Evolutionary conservation across 495 filamentous ascomycete genomes (phyloP).

Genomic region (Neurospora sublineolata): DNA sequence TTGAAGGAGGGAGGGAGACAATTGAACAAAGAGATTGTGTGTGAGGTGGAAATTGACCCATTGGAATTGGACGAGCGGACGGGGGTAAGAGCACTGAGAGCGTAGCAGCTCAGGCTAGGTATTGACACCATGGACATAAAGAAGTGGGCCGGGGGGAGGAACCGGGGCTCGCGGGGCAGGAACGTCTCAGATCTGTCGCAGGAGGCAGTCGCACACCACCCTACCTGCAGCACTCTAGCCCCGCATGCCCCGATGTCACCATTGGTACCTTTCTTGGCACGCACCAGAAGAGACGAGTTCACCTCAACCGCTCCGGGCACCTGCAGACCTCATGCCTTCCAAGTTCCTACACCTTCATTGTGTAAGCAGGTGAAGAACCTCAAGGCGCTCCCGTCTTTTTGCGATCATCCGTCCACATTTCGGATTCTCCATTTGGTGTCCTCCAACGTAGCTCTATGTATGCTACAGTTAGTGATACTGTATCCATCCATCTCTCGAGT

Average conservation of each 20-base stretch:
- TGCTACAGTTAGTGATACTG: neutral
- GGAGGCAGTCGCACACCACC: neutral
- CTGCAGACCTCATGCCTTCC: neutral
- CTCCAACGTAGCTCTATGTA: neutral
- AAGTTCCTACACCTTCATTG: neutral
- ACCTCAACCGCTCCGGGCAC: neutral
- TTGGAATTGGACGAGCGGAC: neutral
- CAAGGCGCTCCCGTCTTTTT: neutral
- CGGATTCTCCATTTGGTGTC: neutral
- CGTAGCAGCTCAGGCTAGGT: neutral
- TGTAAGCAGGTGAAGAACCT: neutral
- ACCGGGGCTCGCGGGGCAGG: neutral
- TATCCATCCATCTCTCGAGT: neutral
- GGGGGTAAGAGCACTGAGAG: neutral
- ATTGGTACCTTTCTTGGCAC: neutral
- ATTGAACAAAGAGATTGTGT: neutral
- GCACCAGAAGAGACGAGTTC: neutral
- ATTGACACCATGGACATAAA: neutral
- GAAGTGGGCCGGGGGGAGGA: neutral
- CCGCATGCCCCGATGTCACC: neutral
- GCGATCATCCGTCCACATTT: neutral
- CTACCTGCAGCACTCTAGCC: neutral
- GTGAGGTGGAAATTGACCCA: neutral
- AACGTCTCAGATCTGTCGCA: neutral
- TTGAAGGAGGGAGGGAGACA: neutral